phyloP scores from a whole-genome alignment of 1,284 basidiomycete genomes.

The Inonotus hispidus region DNA sequence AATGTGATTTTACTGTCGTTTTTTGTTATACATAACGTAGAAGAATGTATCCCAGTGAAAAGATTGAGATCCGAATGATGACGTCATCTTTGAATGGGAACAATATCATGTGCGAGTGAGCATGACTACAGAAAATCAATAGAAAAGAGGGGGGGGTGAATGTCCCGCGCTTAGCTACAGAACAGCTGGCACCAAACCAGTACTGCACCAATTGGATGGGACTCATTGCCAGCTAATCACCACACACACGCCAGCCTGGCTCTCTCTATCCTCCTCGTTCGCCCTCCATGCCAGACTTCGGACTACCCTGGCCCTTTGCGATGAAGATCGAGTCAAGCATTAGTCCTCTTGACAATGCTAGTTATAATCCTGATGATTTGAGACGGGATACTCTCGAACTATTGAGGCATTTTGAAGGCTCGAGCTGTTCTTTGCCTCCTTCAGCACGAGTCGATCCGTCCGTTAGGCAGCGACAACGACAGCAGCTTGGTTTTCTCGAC shows the following conservation, averaged over 20 bases:
- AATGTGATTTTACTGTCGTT: neutral
- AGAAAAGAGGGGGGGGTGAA: too few species aligned
- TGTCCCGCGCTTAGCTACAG: too few species aligned
- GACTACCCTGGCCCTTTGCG: constrained; percentile 1
- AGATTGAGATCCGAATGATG: too few species aligned
- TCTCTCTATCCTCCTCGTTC: neutral
- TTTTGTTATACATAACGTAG: neutral
- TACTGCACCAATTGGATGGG: too few species aligned
- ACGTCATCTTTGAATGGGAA: too few species aligned
- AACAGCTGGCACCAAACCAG: too few species aligned
- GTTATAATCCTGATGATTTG: neutral
- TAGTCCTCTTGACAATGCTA: neutral
- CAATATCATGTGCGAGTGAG: too few species aligned
- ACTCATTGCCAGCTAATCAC: neutral
- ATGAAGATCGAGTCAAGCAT: neutral
- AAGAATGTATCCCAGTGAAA: too few species aligned
- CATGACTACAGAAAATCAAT: too few species aligned
- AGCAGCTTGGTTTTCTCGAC: constrained; percentile 57
- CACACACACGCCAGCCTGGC: neutral
- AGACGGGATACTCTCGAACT: constrained; percentile 22
- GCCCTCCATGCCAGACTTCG: neutral
- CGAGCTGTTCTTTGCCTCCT: constrained; percentile 53
- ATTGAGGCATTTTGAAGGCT: constrained; percentile 54
- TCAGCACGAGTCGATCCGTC: constrained; percentile 64
- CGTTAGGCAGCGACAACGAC: constrained; percentile 48